phyloP scores from a whole-genome alignment of 169 alveolate genomes.

The Eimeria acervulina region DNA sequence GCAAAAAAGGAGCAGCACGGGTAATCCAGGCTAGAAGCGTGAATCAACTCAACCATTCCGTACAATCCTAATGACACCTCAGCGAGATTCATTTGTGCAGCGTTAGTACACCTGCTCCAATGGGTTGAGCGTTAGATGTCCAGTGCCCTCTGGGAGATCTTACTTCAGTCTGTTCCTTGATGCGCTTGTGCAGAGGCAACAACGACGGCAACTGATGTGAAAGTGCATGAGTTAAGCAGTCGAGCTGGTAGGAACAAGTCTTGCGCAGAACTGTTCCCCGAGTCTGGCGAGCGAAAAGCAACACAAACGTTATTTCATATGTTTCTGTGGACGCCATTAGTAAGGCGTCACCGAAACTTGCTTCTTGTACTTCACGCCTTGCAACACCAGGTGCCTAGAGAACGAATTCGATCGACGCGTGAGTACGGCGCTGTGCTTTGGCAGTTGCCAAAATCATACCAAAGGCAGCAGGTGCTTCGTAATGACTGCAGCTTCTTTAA shows the following conservation, averaged over 20 bases:
- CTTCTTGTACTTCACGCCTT: neutral
- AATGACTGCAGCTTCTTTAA: conserved; percentile 18
- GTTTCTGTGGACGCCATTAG: too few relatives aligned
- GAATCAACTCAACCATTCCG: too few relatives aligned
- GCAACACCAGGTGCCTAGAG: neutral
- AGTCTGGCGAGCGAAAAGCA: neutral
- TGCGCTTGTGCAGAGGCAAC: conserved; percentile 46
- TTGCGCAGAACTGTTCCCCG: conserved; percentile 21
- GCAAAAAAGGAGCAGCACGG: neutral
- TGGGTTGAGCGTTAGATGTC: neutral
- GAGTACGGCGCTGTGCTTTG: neutral
- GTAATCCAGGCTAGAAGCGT: neutral
- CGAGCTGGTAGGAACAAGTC: conserved; percentile 48
- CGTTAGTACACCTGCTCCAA: neutral
- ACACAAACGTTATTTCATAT: neutral
- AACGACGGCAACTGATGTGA: conserved; percentile 39
- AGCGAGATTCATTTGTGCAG: too few relatives aligned
- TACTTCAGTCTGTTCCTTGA: conserved; percentile 54
- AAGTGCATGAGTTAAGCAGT: conserved; percentile 32
- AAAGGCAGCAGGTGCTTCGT: neutral
- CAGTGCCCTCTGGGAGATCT: neutral
- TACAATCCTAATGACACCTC: too few relatives aligned
- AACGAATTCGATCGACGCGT: neutral
- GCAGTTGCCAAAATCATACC: neutral
- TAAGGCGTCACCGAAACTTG: neutral